Base-by-base conservation (phyloP, 2,329 filamentous ascomycete genomes). In the Phaeosphaeriaceae sp. region DNA sequence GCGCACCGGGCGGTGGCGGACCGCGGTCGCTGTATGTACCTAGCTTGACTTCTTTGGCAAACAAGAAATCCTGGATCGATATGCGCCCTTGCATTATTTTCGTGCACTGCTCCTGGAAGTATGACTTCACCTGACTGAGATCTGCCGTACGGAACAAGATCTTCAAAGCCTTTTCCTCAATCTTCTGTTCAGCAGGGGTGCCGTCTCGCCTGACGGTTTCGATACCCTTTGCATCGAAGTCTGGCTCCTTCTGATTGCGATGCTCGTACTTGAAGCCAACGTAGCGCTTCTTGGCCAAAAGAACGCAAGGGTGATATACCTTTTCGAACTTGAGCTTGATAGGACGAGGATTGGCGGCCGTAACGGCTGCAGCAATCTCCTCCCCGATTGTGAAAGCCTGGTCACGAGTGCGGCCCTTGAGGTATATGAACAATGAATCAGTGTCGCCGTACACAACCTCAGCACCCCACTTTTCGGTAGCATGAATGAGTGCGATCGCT, bases 381-480 rank as follows among this genome's bases (percentile, higher is more conserved):
- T 93, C 88, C 27, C 95, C 96, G 53, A 99, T 93, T 54, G 89
- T 85, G 76, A 99, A 99, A 0, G 96, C 96, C 74, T 98, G 88
- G 20, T 92, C 91, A 53, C 88, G 89, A 0, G 92, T 96, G 49
- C 92, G 88, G 4, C 94, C 95, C 68, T 92, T 93, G 36, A 99
- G 85, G 67, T 95, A 88, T 48, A 99, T 85, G 72, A 99, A 99
- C 9, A 99, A 79, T 71, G 92, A 97, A 81, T 99, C 95, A 0
- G 96, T 99, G 76, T 99, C 95, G 54, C 95, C 96, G 69, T 99
- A 99, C 0, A 99, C 94, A 0, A 99, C 95, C 78, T 99, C 95
- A 1, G 95, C 95, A 10, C 89, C 90, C 96, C 96, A 99, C 60
- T 86, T 85, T 63, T 89, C 86, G 13, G 93, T 88, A 0, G 92